These are phyloP conservation scores for Sphagnurus paluster DNA, from an alignment of 1,284 basidiomycete species.

Conservation along the genomic window DNA sequence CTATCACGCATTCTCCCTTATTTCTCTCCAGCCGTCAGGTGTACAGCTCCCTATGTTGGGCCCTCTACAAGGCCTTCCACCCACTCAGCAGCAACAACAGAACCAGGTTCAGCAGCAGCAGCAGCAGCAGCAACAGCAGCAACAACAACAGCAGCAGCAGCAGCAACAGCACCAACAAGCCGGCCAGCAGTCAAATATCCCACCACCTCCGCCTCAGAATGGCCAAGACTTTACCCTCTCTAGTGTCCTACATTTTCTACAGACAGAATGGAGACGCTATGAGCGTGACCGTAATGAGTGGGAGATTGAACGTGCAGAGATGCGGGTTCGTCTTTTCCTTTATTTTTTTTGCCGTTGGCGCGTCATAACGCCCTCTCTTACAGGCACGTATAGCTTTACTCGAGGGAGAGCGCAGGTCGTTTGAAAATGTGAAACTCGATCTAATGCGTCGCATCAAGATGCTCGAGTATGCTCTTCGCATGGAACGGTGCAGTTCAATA, in stretches of 20 bases:
- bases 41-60: slow-evolving; percentile 70
- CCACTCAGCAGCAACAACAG: slow-evolving; percentile 55
- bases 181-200: slow-evolving; percentile 62
- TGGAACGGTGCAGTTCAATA: slow-evolving; percentile 76
- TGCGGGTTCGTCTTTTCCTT: slow-evolving; percentile 76
- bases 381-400: slow-evolving; percentile 96
- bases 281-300: slow-evolving; percentile 98
- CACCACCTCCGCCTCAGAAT: slow-evolving; percentile 73
- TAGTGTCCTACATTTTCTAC: slow-evolving; percentile 94
- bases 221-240: slow-evolving; percentile 92
- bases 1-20: slow-evolving; percentile 28
- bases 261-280: slow-evolving; percentile 96
- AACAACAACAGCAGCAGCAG: slow-evolving; percentile 53
- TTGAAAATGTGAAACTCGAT: slow-evolving; percentile 96
- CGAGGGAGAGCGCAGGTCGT: slow-evolving; percentile 94
- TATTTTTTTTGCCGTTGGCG: slow-evolving; percentile 24
- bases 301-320: slow-evolving; percentile 99
- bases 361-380: slow-evolving; percentile 20
- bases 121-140: slow-evolving; percentile 46
- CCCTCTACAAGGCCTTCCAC: slow-evolving; percentile 60
- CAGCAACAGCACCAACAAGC: slow-evolving; percentile 55
- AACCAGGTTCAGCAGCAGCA: slow-evolving; percentile 55
- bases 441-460: slow-evolving; percentile 97
- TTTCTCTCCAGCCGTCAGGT: slow-evolving; percentile 30
- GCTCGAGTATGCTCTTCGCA: slow-evolving; percentile 94